Percentiles rank a stretch among this genome's conserved stretches.
These are phyloP conservation scores for Clitoria ternatea DNA, from an alignment of 306 rosid genomes.

Conservation along the genomic window DNA sequence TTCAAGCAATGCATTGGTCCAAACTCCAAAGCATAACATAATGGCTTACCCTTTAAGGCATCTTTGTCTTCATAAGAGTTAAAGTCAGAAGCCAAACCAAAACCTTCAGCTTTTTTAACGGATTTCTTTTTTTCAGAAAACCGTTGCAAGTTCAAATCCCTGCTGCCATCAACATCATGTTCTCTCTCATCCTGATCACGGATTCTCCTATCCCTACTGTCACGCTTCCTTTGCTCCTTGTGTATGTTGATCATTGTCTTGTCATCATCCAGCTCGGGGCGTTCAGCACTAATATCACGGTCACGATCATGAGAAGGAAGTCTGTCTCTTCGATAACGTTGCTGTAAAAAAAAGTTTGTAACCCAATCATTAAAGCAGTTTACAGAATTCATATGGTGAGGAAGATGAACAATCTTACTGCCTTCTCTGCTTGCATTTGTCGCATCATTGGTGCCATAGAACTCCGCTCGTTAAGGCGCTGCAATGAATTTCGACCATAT, in stretches of 20 bases:
- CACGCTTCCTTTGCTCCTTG: conserved; percentile 65
- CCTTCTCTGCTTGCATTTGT: conserved; percentile 60
- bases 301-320: conserved; percentile 61
- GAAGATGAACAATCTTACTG: conserved; percentile 16
- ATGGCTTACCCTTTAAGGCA: conserved; percentile 56
- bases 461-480: conserved; percentile 62
- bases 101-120: conserved; percentile 62
- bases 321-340: conserved; percentile 69
- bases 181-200: conserved; percentile 75
- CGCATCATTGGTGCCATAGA: conserved; percentile 57
- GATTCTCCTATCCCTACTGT: conserved; percentile 63
- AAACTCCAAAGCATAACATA: conserved; percentile 17
- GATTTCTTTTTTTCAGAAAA: conserved; percentile 68
- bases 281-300: conserved; percentile 69
- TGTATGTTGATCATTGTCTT: conserved; percentile 57
- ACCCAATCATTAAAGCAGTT: conserved; percentile 4
- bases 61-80: conserved; percentile 72
- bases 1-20: not conserved
- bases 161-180: conserved; percentile 57
- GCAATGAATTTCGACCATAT: conserved; percentile 53
- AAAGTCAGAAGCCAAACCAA: conserved; percentile 52
- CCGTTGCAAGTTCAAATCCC: conserved; percentile 57
- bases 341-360: conserved; percentile 41
- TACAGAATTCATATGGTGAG: conserved; percentile 7
- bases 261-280: conserved; percentile 70